Evolutionary conservation across 345 rosid species (phyloP).

Genomic region (Salix caprea): DNA sequence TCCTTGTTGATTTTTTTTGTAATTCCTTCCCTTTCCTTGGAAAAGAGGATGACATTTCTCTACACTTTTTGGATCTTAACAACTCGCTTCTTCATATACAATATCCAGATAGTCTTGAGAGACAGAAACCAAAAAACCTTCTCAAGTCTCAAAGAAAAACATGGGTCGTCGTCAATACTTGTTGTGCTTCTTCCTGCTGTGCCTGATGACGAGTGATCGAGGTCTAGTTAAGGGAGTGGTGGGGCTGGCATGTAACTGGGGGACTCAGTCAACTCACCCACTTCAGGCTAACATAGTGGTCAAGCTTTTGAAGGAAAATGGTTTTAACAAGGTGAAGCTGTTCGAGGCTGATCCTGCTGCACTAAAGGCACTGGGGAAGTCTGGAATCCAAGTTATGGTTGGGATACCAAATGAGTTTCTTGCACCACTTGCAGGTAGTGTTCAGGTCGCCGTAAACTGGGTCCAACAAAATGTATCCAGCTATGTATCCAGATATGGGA

Average conservation of each 20-base stretch:
- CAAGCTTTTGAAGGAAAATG: conserved; percentile 64
- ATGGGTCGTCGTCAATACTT: conserved; percentile 6
- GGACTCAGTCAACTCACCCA: conserved; percentile 61
- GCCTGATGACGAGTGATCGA: background rate
- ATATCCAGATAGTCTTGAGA: background rate
- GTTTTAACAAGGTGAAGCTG: conserved; percentile 79
- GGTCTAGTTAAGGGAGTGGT: conserved; percentile 17
- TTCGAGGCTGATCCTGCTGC: conserved; percentile 85
- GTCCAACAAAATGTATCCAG: conserved; percentile 68
- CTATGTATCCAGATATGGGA: conserved; percentile 54
- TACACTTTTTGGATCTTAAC: background rate
- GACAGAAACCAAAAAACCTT: background rate
- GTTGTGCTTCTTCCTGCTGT: conserved; percentile 1
- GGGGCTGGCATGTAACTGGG: conserved; percentile 87
- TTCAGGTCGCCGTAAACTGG: conserved; percentile 55
- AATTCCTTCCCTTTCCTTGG: conserved; percentile 20
- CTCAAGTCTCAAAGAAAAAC: background rate
- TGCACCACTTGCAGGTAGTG: conserved; percentile 53
- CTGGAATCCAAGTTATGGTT: conserved; percentile 88
- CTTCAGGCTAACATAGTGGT: conserved; percentile 59
- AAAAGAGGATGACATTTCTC: conserved; percentile 1
- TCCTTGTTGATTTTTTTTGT: conserved; percentile 17
- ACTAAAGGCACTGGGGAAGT: conserved; percentile 70
- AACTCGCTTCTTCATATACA: background rate
- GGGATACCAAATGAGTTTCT: conserved; percentile 87